Evolutionary conservation across 1,284 basidiomycete species (phyloP), one percentile per base, ranked within the genome.

Genomic region (Cutaneotrichosporon sp.): DNA sequence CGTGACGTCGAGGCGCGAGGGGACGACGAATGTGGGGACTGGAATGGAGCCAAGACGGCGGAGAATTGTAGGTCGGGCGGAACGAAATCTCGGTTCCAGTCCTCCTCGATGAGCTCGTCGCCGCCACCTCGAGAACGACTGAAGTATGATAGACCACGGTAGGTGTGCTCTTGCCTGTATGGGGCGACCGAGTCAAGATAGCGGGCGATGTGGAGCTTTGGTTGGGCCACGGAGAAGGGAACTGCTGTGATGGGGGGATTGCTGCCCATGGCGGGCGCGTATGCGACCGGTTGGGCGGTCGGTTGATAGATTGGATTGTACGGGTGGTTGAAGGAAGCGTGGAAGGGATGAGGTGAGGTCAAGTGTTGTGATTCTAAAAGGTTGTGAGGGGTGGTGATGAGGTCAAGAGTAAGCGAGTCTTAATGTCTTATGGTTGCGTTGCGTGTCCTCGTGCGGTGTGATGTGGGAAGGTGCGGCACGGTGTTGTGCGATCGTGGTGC

Each of bases 31-130:
- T 9, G 14, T 10, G 29, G 10, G 10, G 29, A 9, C 29, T 31
- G 29, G 38, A 25, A 22, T 26, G 38, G 38, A 41, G 38, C n/a
- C n/a, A n/a, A n/a, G n/a, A n/a, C n/a, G n/a, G n/a, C n/a, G n/a
- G n/a, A n/a, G n/a, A n/a, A n/a, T n/a, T n/a, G n/a, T n/a, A n/a
- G 7, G 25, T 46, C 42, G 17, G 46, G 34, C 20, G 52, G 47
- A 16, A 35, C 32, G 32, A 46, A 54, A 11, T 51, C 29, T 17
- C 24, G 45, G 19, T 49, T 24, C 38, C 44, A 47, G 9, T 54
- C 64, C 20, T 61, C 64, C 27, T 61, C 60, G 16, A 55, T 61
- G 10, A 73, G 59, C 32, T 67, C 66, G 49, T 71, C 68, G 33
- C 55, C 50, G 6, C 47, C 51, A 7, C 31, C 24, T 26, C 69